phyloP scores from a whole-genome alignment of 345 rosid species.

The Anastatica hierochuntica region DNA sequence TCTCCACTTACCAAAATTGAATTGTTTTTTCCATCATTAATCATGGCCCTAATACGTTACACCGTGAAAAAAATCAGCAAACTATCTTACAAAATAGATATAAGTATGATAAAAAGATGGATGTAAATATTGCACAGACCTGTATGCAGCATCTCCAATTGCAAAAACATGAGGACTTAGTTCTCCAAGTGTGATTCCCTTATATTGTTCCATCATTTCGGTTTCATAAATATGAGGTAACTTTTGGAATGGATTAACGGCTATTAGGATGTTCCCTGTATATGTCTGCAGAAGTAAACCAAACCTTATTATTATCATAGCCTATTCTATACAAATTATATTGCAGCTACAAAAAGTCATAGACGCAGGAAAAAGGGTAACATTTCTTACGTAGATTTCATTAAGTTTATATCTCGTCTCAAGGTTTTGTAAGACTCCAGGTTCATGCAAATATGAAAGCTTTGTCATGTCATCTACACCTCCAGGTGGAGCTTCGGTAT shows the following conservation, averaged over 20 bases:
- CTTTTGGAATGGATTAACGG: not conserved
- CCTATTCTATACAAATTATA: conserved; percentile 4
- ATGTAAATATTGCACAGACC: not conserved
- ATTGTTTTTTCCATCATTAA: conserved; percentile 3
- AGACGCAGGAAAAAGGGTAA: conserved; percentile 5
- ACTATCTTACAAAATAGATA: not conserved
- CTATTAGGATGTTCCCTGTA: not conserved
- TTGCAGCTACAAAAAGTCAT: conserved; percentile 9
- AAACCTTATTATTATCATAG: conserved; percentile 13
- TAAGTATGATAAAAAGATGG: not conserved
- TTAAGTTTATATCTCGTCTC: conserved; percentile 1
- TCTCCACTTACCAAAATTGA: conserved; percentile 8
- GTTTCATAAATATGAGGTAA: not conserved
- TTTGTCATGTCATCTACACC: conserved; percentile 9
- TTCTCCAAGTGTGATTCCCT: not conserved
- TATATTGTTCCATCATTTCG: conserved; percentile 1
- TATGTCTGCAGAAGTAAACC: not conserved
- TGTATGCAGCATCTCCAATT: conserved; percentile 3
- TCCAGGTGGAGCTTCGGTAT: not conserved
- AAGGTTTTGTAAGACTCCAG: not conserved
- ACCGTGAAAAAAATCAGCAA: conserved; percentile 25
- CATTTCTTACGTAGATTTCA: not conserved
- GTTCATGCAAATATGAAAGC: conserved; percentile 2
- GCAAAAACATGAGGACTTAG: conserved; percentile 1
- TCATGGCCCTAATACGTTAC: conserved; percentile 7